These are phyloP conservation scores for Hirschfeldia incana DNA, from an alignment of 345 rosid genomes.

Conservation along the genomic window DNA sequence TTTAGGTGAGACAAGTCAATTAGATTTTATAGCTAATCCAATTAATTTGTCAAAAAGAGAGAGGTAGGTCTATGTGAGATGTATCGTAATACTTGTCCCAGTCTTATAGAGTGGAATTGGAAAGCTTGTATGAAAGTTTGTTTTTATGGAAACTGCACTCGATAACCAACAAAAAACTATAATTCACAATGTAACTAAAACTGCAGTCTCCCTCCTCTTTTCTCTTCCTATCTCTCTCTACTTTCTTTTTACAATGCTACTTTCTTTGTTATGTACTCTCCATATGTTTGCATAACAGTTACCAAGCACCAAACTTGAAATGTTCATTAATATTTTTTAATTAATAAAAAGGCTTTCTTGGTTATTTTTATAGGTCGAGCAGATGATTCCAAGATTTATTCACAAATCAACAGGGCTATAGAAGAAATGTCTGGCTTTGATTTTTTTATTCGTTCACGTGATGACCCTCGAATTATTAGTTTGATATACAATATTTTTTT, in stretches of 20 bases:
- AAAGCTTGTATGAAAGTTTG: background rate
- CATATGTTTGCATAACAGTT: too few species aligned
- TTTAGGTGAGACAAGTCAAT: background rate
- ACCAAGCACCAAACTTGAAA: background rate
- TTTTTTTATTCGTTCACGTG: background rate
- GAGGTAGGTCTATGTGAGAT: background rate
- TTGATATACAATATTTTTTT: too few species aligned
- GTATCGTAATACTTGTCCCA: background rate
- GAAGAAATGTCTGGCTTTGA: background rate
- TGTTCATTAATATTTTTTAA: background rate
- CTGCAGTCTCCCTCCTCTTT: too few species aligned
- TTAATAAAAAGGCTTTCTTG: background rate
- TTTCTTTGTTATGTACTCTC: too few species aligned
- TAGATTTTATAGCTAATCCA: background rate
- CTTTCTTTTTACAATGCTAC: too few species aligned
- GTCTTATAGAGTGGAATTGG: background rate
- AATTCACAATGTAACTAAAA: too few species aligned
- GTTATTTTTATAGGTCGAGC: background rate
- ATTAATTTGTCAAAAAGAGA: background rate
- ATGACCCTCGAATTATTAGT: background rate
- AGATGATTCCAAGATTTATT: background rate
- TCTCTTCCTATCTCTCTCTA: too few species aligned
- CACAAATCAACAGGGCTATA: background rate
- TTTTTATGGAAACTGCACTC: too few species aligned
- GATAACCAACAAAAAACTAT: too few species aligned